Conservation (phyloP, 768 basidiomycete species). For the Russula foetens region DNA sequence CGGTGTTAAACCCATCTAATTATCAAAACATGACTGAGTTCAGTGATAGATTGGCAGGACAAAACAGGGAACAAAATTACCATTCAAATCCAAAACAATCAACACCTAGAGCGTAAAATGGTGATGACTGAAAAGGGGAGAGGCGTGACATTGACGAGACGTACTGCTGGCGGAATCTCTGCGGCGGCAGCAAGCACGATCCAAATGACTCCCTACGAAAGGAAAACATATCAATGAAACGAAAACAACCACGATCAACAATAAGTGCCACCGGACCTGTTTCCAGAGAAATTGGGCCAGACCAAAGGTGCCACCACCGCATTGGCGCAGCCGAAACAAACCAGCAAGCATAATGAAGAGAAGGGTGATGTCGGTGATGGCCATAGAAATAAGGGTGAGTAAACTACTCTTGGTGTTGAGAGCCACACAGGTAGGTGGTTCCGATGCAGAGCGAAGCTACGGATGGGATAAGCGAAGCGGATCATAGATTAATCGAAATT, state of each 20-base stretch:
- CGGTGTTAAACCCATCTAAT: too few species aligned
- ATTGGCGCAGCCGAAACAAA: neutral
- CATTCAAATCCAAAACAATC: neutral
- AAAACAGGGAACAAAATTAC: too few species aligned
- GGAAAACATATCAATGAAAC: neutral
- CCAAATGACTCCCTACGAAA: conserved; percentile 1
- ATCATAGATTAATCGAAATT: neutral
- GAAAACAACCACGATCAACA: neutral
- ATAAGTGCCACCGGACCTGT: neutral
- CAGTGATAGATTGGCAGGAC: too few species aligned
- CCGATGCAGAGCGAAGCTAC: neutral
- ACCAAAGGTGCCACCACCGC: neutral
- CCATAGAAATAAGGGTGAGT: neutral
- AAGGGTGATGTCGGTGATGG: neutral
- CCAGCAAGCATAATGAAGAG: neutral
- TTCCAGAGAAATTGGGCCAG: neutral
- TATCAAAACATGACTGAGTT: too few species aligned
- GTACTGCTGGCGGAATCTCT: neutral
- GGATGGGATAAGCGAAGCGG: neutral
- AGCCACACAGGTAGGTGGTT: neutral
- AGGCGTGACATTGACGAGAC: neutral
- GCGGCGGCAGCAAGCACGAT: neutral
- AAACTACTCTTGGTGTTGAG: neutral
- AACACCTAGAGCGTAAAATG: neutral
- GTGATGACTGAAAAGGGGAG: neutral